phyloP scores from a whole-genome alignment of 176 grass and related monocot species.

The Triticum turgidum region DNA sequence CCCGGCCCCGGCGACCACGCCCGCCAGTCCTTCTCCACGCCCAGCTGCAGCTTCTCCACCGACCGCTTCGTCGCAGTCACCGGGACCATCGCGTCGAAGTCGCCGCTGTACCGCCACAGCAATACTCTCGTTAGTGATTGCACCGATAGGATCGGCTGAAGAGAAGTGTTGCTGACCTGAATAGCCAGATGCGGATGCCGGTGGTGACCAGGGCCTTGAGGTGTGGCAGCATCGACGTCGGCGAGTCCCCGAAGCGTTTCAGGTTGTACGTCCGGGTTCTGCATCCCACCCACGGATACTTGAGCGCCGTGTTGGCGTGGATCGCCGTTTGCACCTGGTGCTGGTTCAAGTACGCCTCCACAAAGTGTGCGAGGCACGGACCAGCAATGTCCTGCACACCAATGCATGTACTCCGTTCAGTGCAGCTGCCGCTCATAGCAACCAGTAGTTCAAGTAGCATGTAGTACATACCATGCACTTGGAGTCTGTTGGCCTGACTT shows the following conservation, averaged over 20 bases:
- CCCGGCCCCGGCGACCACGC: slow-evolving; percentile 42
- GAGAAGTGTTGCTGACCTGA: slow-evolving; percentile 9
- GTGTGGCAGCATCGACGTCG: slow-evolving; percentile 40
- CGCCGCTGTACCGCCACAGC: slow-evolving; percentile 32
- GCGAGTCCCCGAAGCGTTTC: slow-evolving; percentile 23
- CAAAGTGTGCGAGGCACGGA: slow-evolving; percentile 34
- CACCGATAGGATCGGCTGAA: no score
- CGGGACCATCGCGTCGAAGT: slow-evolving; percentile 58
- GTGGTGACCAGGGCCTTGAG: slow-evolving; percentile 22
- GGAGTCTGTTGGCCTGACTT: slow-evolving; percentile 15
- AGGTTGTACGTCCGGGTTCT: slow-evolving; percentile 35
- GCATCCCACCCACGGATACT: slow-evolving; percentile 42
- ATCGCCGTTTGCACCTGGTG: slow-evolving; percentile 34
- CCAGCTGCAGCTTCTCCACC: slow-evolving; percentile 37
- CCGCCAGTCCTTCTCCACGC: slow-evolving; percentile 39
- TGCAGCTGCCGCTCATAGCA: background rate
- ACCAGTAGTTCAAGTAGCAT: no score
- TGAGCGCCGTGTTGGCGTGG: slow-evolving; percentile 11
- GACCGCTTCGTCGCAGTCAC: slow-evolving; percentile 52
- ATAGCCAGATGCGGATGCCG: slow-evolving; percentile 52
- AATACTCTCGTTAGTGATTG: background rate
- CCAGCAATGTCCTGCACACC: slow-evolving; percentile 28
- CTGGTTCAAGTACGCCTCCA: slow-evolving; percentile 49
- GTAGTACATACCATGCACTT: slow-evolving; percentile 27
- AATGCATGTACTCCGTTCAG: background rate